These are phyloP conservation scores for Penicillium ochrochloron DNA, from an alignment of 495 filamentous ascomycete species.

Conservation along the genomic window DNA sequence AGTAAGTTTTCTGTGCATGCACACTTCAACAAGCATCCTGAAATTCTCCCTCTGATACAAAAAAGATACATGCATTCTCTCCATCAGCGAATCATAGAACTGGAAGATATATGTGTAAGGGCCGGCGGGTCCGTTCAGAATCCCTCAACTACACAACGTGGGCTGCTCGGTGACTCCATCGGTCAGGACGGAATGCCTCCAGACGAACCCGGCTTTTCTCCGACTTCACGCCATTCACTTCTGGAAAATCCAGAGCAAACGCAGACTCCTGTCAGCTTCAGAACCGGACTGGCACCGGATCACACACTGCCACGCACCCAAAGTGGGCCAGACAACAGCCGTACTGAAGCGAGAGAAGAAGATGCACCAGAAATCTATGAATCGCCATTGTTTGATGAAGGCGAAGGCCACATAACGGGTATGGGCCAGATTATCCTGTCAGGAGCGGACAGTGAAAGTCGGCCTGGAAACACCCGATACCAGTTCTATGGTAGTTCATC, in stretches of 20 bases:
- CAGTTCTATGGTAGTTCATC: slow-evolving; percentile 6
- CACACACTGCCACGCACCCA: background rate
- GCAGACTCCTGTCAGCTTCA: background rate
- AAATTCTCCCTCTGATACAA: background rate
- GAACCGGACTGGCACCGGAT: background rate
- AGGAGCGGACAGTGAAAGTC: background rate
- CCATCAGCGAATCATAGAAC: slow-evolving; percentile 2
- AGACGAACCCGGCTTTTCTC: background rate
- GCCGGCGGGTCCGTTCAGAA: background rate
- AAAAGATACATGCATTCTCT: background rate
- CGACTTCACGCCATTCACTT: background rate
- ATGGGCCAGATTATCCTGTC: slow-evolving; percentile 5
- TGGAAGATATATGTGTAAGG: slow-evolving; percentile 1
- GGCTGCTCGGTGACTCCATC: background rate
- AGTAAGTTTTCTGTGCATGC: slow-evolving; percentile 9
- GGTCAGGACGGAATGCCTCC: background rate
- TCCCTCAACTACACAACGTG: background rate
- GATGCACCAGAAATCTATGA: background rate
- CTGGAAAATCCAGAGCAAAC: background rate
- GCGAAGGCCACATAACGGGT: background rate
- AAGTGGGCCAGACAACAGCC: background rate
- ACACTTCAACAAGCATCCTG: background rate
- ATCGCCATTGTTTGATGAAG: slow-evolving; percentile 5
- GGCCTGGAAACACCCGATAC: background rate
- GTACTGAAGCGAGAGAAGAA: background rate